phyloP scores from a whole-genome alignment of 495 filamentous ascomycete species.

The Melanomma pulvis-pyrius region DNA sequence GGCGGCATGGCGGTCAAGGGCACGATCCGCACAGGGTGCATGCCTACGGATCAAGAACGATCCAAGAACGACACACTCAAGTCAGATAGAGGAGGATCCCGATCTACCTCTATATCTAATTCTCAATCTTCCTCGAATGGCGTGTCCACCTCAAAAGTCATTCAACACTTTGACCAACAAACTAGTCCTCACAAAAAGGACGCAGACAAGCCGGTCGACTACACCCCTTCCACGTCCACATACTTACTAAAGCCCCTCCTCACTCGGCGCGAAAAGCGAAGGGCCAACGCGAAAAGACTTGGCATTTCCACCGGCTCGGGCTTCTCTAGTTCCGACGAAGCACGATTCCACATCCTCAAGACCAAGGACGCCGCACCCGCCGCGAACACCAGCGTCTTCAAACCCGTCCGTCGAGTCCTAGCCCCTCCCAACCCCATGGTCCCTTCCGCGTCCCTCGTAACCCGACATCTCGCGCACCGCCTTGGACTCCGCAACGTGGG shows the following conservation, averaged over 20 bases:
- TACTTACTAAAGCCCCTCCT: background rate
- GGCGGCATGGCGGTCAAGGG: conserved; percentile 46
- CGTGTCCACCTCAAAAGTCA: background rate
- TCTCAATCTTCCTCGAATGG: background rate
- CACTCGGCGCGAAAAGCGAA: background rate
- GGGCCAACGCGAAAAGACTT: background rate
- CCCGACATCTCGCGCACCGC: background rate
- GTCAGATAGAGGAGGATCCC: background rate
- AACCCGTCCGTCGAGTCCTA: background rate
- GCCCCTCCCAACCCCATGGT: background rate
- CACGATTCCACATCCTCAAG: background rate
- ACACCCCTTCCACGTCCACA: too few species aligned
- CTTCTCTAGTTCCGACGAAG: background rate
- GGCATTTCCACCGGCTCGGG: background rate
- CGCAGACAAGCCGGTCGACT: too few species aligned
- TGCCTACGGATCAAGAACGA: background rate
- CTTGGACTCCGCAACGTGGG: background rate
- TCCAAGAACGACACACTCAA: background rate
- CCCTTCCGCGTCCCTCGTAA: background rate
- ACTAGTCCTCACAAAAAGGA: too few species aligned
- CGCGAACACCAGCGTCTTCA: background rate
- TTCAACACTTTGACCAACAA: background rate
- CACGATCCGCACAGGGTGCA: conserved; percentile 29
- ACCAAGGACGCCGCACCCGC: background rate
- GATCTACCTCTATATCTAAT: too few species aligned